Base-by-base conservation (phyloP, 148 eudicot genomes). In the Cornus florida region DNA sequence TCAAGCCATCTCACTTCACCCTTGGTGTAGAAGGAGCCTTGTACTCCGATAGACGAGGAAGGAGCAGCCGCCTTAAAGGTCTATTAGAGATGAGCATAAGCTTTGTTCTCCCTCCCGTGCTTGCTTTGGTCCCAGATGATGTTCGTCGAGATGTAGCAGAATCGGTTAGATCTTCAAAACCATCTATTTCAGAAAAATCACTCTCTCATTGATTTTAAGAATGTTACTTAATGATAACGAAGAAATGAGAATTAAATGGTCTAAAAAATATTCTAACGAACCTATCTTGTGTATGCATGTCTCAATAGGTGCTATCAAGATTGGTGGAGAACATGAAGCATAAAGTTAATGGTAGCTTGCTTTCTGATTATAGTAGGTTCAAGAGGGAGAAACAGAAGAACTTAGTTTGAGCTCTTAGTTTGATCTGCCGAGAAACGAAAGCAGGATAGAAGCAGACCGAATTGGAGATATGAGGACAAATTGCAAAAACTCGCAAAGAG, bases 261-360 rank as follows among this genome's bases (percentile, higher is more conserved):
- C 23, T 19, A 62, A 62, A 5, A 62, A 62, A 32, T 33, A 7
- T 38, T 70, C 53, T 70, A 20, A 70, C 14, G 23, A 39, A 33
- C 22, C 17, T 13, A 1, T 69, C 22, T 69, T 69, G 16, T 12
- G 19, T 32, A 11, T 53, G 38, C 22, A 38, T 10, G 22, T 7
- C 9, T 64, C 23, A 69, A 68, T 64, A 95, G 98, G 91, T 90
- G 72, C 88, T 95, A 2, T 81, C 74, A 79, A 80, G 86, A 72
- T 87, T 95, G 76, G 87, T 95, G 77, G 91, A 86, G 81, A 95
- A 90, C 88, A 93, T 91, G 96, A 95, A 90, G 87, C 85, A 89
- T 67, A 91, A 89, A 83, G 97, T 93, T 22, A 93, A 91, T 77
- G 73, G 83, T 39, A 95, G 90, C 82, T 87, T 95, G 84, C 84